Evolutionary conservation across 441 rosid genomes (phyloP), one percentile per base, ranked within the genome.

Genomic region (Gossypium trilobum): DNA sequence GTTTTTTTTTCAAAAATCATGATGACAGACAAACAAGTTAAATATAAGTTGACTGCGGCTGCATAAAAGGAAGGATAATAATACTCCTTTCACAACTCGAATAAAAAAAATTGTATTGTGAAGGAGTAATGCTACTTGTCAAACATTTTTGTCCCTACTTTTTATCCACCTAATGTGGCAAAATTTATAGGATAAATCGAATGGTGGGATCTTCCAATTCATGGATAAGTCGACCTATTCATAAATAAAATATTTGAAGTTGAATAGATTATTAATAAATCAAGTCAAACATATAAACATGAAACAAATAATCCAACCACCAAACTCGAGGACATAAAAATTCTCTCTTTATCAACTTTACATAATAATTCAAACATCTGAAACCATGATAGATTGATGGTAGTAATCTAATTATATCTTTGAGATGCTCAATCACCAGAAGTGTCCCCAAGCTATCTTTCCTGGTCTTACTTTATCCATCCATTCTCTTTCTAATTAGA

Each of bases 301-400:
- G 20, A 64, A 64, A 67, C 59, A 68, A 68, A 29, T 50, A 51
- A 16, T 66, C 57, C 57, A 23, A 23, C 57, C 39, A 25, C 39
- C 70, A 48, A 68, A 68, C 71, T 14, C 46, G 29, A 50, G 59
- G 56, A 51, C 71, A 68, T 27, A 5, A 65, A 27, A 23, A 56
- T 10, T 16, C 25, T 50, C 20, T 14, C 44, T 25, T 1, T 68
- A 9, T 51, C 16, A 68, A 51, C 6, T 50, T 48, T 50, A 8
- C 23, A 14, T 25, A 17, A 68, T 51, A 50, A 51, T 51, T 68
- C 71, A 25, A 67, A 14, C 71, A 67, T 48, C 57, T 23, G 13
- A 8, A 50, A 27, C 59, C 44, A 25, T 50, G 59, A 67, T 23
- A 20, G 54, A 23, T 48, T 14, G 71, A 51, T 27, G 59, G 31